A percentile compares a stretch with the other conserved stretches of the same genome.
Evolutionary conservation across 148 eudicot genomes (phyloP).

Genomic region (Pharnaceum exiguum): DNA sequence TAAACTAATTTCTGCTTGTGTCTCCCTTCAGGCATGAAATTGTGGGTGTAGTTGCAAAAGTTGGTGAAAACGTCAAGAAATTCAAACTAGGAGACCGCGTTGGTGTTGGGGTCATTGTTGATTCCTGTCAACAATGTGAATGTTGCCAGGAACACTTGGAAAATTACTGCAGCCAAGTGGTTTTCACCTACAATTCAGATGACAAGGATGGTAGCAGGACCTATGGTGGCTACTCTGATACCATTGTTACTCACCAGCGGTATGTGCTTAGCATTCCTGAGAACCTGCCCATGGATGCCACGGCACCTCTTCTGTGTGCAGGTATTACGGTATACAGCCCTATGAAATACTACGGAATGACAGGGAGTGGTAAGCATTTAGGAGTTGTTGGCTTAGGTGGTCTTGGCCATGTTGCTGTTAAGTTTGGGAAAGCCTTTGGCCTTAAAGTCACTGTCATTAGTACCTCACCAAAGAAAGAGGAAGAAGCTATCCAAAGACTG

Average conservation of each 20-base stretch:
- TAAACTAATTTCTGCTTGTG: neutral
- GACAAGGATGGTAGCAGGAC: constrained; percentile 47
- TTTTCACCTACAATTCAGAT: constrained; percentile 39
- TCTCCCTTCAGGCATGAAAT: constrained; percentile 51
- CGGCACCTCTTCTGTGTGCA: constrained; percentile 65
- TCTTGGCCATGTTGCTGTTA: constrained; percentile 72
- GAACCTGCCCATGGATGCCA: constrained; percentile 41
- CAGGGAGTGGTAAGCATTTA: constrained; percentile 54
- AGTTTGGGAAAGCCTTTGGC: constrained; percentile 73
- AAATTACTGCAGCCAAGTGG: constrained; percentile 45
- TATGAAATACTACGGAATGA: constrained; percentile 66
- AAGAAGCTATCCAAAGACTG: constrained; percentile 49
- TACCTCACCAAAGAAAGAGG: constrained; percentile 47
- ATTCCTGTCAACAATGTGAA: constrained; percentile 51
- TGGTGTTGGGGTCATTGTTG: constrained; percentile 63
- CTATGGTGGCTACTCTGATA: constrained; percentile 60
- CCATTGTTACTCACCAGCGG: constrained; percentile 48
- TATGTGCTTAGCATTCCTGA: constrained; percentile 56
- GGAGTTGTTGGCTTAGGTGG: constrained; percentile 85
- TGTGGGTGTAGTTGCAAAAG: constrained; percentile 50
- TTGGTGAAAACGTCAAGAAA: constrained; percentile 45
- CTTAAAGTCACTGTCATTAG: constrained; percentile 64
- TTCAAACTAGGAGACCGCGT: constrained; percentile 59
- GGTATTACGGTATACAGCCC: constrained; percentile 74
- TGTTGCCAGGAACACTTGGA: constrained; percentile 49